These are phyloP conservation scores for Psidium guajava DNA, from an alignment of 345 rosid genomes.

Conservation along the genomic window DNA sequence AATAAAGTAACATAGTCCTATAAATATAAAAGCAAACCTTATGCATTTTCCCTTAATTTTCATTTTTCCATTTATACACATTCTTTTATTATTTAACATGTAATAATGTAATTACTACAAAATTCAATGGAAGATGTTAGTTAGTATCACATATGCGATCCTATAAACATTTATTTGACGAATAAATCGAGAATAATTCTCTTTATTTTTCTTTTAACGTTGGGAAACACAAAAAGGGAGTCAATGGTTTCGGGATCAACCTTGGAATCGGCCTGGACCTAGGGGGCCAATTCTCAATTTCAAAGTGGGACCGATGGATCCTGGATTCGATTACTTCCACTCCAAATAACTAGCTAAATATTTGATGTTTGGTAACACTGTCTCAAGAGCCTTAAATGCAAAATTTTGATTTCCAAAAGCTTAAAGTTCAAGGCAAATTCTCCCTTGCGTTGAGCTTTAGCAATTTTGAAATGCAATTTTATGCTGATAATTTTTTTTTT, in stretches of 20 bases:
- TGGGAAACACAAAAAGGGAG: not conserved
- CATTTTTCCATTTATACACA: not conserved
- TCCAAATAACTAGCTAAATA: not conserved
- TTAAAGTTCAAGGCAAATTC: not conserved
- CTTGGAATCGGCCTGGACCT: rapidly evolving
- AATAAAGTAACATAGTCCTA: not conserved
- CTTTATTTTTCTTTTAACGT: not conserved
- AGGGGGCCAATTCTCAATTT: rapidly evolving
- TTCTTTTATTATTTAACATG: not conserved
- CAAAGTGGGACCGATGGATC: not conserved
- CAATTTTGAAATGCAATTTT: not conserved
- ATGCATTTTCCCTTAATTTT: not conserved
- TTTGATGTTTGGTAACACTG: rapidly evolving
- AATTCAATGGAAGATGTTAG: not conserved
- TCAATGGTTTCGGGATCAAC: too few relatives aligned
- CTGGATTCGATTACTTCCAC: rapidly evolving
- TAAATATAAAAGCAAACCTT: not conserved
- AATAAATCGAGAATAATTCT: not conserved
- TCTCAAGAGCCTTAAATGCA: not conserved
- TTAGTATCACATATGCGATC: rapidly evolving
- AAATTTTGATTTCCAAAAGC: not conserved
- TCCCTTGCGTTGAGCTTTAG: not conserved
- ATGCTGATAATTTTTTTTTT: not conserved
- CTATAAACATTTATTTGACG: not conserved
- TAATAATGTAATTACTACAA: not conserved